Conservation (phyloP, 345 rosid genomes). For the Rhizophora apiculata region DNA sequence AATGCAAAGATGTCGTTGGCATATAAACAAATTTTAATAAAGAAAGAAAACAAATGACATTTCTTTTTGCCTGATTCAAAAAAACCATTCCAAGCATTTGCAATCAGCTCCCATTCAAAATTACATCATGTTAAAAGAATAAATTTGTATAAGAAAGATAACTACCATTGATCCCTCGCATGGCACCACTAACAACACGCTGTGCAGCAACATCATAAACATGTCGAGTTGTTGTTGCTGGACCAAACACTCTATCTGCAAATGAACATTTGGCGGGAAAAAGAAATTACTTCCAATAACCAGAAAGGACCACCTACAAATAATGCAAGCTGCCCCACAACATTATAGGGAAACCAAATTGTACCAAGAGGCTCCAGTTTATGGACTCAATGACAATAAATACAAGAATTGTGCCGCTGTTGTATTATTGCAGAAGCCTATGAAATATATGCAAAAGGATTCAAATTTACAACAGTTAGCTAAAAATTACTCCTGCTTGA, state of each 20-base stretch:
- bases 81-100: background rate
- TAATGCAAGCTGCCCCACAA: no score
- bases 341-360: no score
- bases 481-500: no score
- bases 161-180: constrained; percentile 80
- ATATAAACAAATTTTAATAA: background rate
- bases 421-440: no score
- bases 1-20: background rate
- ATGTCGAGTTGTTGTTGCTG: constrained; percentile 83
- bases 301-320: no score
- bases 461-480: no score
- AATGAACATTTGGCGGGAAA: background rate
- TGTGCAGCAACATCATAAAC: constrained; percentile 85
- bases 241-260: constrained; percentile 81
- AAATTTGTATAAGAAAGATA: background rate
- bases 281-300: background rate
- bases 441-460: no score
- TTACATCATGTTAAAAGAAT: background rate
- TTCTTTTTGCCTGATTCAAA: background rate
- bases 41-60: background rate
- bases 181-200: constrained; percentile 72
- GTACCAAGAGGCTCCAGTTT: no score
- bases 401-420: no score
- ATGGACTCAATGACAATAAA: no score
- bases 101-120: background rate